Evolutionary conservation across 345 rosid genomes (phyloP), one percentile per base, ranked within the genome.

Genomic region (Euphorbia tirucalli): DNA sequence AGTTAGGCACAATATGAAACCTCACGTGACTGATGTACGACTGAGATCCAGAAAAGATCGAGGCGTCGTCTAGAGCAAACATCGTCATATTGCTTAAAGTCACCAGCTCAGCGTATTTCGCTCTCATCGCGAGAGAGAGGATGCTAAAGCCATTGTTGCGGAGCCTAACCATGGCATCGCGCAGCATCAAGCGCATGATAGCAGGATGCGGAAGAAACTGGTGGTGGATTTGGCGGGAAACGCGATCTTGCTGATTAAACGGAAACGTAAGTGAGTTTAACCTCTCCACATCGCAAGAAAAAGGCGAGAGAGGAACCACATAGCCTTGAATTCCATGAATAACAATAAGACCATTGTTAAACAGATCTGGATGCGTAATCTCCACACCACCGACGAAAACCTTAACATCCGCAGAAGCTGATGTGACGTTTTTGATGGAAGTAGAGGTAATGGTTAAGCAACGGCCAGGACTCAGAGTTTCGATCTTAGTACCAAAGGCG

Each of bases 311-410:
- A 73, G 84, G 85, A 11, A 87, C 83, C 30, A 89, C 73, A 73
- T 76, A 84, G 78, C 93, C 93, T 72, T 78, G 87, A 69, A 89
- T 79, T 39, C 90, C 88, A 48, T 89, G 93, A 61, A 89, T 77
- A 48, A 87, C 77, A 11, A 87, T 66, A 16, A 87, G 66, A 43
- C 90, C 90, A 64, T 89, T 85, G 77, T 84, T 84, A 83, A 89
- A 89, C 57, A 85, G 82, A 77, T 87, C 90, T 1, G 90, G 93
- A 61, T 78, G 82, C 56, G 89, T 83, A 75, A 88, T 82, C 78
- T 85, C 89, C 30, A 81, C 85, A 37, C 93, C 89, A 65, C 84
- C 85, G 65, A 88, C 65, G 81, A 85, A 89, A 44, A 87, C 66
- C 44, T 82, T 87, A 44, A 10, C 64, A 9, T 44, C 22, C 7